Base-by-base conservation (phyloP, 106 monocot genomes). In the Dendrobium chrysotoxum region DNA sequence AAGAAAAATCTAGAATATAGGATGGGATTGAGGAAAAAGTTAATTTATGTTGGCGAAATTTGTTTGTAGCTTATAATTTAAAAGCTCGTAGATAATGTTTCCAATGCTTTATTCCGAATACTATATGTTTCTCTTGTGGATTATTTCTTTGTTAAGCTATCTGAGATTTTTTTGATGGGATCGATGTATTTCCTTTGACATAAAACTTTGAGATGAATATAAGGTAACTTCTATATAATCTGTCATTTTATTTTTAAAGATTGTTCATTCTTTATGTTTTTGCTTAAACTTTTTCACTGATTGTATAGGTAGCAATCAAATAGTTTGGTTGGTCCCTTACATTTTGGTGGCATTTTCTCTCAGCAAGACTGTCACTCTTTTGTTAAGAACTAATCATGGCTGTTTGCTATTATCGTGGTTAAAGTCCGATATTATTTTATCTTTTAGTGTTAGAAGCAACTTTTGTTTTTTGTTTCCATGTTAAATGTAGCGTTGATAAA, bases 241-340 rank as follows among this genome's bases (percentile, higher is more conserved):
- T 67, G 7, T 68, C 68, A 68, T 30, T 68, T 68, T 68, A 30
- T 68, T 68, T 68, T 68, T 28, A 68, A 68, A 67, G 66, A 67
- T 26, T 28, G 35, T 67, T 67, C 28, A n/a, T 67, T 67, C 28
- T 26, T 67, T 67, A 67, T 67, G 26, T 26, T 25, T 67, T 26
- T 25, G 1, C 28, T 28, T 6, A 10, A 67, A 67, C 66, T 28
- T 25, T 67, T 67, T 67, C 25, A 67, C 28, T 2, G 11, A 67
- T 70, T 21, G 0, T 35, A 15, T 70, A 28, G 15, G 28, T 70
- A 70, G 31, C 10, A 35, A 35, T 70, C 35, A 70, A 13, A 70
- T 70, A 15, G 4, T 35, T 70, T 28, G n/a, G 16, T 35, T 70
- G 15, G 35, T 4, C 13, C 12, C 2, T 4, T 70, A 31, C 1